Percentiles rank a stretch among this genome's conserved stretches.
These are phyloP conservation scores for Coemansia sp. DNA, from an alignment of 192 early-diverging fungal genomes.

Conservation along the genomic window DNA sequence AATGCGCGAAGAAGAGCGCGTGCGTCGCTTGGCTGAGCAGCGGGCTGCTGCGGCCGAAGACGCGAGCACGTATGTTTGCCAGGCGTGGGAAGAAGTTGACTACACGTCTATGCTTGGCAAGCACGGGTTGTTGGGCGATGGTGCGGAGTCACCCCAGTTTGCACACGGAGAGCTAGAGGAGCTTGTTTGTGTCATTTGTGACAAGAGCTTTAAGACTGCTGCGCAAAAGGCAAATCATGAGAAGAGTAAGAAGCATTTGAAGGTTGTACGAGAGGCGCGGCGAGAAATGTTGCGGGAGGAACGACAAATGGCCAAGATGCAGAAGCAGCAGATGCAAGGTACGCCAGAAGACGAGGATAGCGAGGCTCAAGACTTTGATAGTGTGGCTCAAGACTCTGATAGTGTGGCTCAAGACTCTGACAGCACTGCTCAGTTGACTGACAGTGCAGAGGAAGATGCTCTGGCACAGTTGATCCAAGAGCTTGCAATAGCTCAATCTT, in stretches of 20 bases:
- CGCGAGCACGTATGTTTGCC: constrained; percentile 62
- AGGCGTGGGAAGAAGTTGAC: constrained; percentile 73
- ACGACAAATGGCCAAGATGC: constrained; percentile 35
- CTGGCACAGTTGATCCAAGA: constrained; percentile 51
- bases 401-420: background rate
- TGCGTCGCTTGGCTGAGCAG: constrained; percentile 61
- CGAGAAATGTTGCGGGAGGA: constrained; percentile 77
- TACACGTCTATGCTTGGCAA: constrained; percentile 47
- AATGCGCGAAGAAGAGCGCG: constrained; percentile 59
- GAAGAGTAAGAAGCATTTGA: constrained; percentile 80
- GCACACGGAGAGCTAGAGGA: constrained; percentile 43
- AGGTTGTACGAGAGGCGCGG: constrained; percentile 72
- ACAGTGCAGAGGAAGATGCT: constrained; percentile 10
- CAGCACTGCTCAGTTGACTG: background rate
- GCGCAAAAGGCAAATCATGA: constrained; percentile 84
- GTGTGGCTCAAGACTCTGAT: background rate
- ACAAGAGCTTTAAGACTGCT: constrained; percentile 83
- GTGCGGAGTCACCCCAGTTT: constrained; percentile 14
- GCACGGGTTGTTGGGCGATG: constrained; percentile 24
- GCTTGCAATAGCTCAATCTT: constrained; percentile 32
- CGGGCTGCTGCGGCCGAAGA: constrained; percentile 55
- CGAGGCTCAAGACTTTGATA: background rate
- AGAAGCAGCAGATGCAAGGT: background rate
- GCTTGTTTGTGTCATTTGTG: constrained; percentile 82
- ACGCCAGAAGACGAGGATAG: background rate